Evolutionary conservation across 805 yeast species (phyloP).

Genomic region (Candida sanyiensis): DNA sequence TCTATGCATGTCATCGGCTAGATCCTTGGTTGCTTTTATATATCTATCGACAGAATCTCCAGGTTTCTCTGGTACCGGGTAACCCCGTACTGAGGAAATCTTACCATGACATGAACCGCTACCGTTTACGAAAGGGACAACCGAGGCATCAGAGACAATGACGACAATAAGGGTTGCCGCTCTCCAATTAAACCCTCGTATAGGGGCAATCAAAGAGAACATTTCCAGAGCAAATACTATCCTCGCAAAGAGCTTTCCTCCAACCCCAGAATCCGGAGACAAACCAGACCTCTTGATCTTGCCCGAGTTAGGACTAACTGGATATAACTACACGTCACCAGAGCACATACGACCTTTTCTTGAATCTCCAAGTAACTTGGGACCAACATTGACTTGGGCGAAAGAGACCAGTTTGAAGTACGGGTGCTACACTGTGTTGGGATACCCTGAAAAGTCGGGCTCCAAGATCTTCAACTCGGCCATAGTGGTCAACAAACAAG

Average conservation of each 20-base stretch:
- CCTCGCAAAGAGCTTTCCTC: constrained; percentile 20
- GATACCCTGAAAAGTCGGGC: constrained; percentile 62
- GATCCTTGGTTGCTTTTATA: no score
- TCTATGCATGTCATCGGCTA: no score
- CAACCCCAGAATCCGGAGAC: constrained; percentile 14
- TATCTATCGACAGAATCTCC: no score
- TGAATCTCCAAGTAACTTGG: constrained; percentile 38
- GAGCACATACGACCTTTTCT: constrained; percentile 50
- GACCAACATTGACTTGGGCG: constrained; percentile 55
- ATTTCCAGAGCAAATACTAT: constrained; percentile 37
- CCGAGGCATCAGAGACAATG: constrained; percentile 11
- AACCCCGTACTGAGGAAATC: no score
- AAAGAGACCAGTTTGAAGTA: constrained; percentile 41
- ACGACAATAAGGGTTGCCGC: constrained; percentile 49
- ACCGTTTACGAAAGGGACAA: no score
- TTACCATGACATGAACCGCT: no score
- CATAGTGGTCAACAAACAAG: constrained; percentile 52
- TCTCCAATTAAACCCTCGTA: constrained; percentile 59
- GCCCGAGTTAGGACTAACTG: constrained; percentile 83
- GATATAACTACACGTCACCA: constrained; percentile 58
- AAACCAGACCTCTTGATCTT: constrained; percentile 62
- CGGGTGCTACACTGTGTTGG: constrained; percentile 65
- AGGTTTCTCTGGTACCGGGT: no score
- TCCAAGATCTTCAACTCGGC: constrained; percentile 62
- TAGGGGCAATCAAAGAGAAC: constrained; percentile 56